Evolutionary conservation across 768 basidiomycete genomes (phyloP), one percentile per base, ranked within the genome.

Genomic region (Hericium erinaceus): DNA sequence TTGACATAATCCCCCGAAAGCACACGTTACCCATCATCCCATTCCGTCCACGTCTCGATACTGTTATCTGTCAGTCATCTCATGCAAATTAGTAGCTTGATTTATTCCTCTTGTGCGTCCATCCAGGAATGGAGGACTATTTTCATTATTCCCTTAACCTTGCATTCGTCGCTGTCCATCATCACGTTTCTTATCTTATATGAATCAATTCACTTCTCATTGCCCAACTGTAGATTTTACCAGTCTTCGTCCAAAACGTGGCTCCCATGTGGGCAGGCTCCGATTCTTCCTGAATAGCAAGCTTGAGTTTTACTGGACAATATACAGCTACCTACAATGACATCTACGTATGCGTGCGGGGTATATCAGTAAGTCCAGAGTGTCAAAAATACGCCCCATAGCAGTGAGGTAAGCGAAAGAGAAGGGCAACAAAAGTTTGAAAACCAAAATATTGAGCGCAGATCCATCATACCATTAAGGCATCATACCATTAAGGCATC

Each of bases 401-500:
- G 41, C 4, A 44, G 12, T 44, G 41, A 44, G 18, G 41, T 18
- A 18, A 44, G 41, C 2, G 13, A 44, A 44, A 44, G 41, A 16
- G 41, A 15, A 41, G 4, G 8, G 40, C n/a, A 41, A 16, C 11
- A 40, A 16, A 26, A 26, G 41, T 44, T 16, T 18, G 41, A 18
- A 41, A 16, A 44, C 41, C 41, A 15, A 12, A 44, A 16, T 18
- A n/a, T 6, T 12, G 41, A 16, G 41, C 41, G 13, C 52, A 52
- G 37, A 28, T 39, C 15, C 37, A 33, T 33, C 52, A 64, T 24
- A 74, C 56, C 1, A 77, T 77, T n/a, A 87, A 71, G 18, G 69
- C 69, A 51, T 70, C 68, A 64, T 24, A 74, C 56, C 1, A 77
- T 77, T n/a, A 87, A 71, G 18, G 69, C 69, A 51, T 70, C 68